Conservation (phyloP, 2,329 filamentous ascomycete genomes). For the Paraphoma chrysanthemicola region DNA sequence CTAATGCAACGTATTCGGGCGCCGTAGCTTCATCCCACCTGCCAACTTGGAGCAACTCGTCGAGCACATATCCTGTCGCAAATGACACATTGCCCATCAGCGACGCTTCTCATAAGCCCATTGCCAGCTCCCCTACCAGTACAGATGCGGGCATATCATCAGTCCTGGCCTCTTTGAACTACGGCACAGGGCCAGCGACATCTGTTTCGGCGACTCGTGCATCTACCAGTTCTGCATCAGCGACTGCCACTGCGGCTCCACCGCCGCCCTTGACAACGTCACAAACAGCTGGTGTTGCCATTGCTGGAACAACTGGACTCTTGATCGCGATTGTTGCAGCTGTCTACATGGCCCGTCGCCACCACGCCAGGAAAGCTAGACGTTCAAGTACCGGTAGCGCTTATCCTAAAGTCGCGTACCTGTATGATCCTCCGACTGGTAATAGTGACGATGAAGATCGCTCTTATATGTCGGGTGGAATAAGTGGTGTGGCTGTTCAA, state of each 20-base stretch:
- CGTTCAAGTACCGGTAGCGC: slow-evolving; percentile 29
- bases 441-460: slow-evolving; percentile 2
- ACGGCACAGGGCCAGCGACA: not conserved
- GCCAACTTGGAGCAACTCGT: not conserved
- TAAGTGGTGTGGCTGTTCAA: slow-evolving; percentile 8
- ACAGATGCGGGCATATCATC: not conserved
- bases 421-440: slow-evolving; percentile 40
- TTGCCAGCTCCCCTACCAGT: not conserved
- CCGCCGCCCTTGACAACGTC: slow-evolving; percentile 33
- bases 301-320: slow-evolving; percentile 41
- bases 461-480: slow-evolving; percentile 34
- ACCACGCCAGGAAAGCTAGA: slow-evolving; percentile 27
- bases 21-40: not conserved
- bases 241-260: slow-evolving; percentile 14
- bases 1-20: not conserved
- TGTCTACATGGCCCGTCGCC: slow-evolving; percentile 42
- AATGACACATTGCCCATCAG: not conserved
- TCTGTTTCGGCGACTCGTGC: slow-evolving; percentile 8
- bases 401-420: slow-evolving; percentile 42
- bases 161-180: not conserved
- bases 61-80: not conserved
- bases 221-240: slow-evolving; percentile 16
- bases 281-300: slow-evolving; percentile 45
- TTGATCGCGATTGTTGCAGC: slow-evolving; percentile 43
- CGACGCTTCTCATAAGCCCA: not conserved